Percentiles rank a stretch among this genome's conserved stretches.
Conservation (phyloP, 805 yeast species). For the Myxozyma nipponensis region DNA sequence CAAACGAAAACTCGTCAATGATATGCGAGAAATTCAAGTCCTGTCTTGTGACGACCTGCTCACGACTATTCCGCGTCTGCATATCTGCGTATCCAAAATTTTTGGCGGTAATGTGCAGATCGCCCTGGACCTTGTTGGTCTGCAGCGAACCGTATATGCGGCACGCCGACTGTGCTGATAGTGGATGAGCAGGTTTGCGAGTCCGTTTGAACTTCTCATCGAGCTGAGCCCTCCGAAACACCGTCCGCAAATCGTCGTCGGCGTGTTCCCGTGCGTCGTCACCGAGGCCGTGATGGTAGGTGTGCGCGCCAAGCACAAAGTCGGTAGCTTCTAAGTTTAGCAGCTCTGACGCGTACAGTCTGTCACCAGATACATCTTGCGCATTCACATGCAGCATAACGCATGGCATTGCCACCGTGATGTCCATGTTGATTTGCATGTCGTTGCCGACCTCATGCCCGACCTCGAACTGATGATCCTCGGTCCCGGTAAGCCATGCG, state of each 20-base stretch:
- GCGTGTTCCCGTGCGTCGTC: slow-evolving; percentile 18
- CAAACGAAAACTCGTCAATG: slow-evolving; percentile 83
- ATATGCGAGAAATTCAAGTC: slow-evolving; percentile 76
- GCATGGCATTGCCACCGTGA: slow-evolving; percentile 83
- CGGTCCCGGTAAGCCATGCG: slow-evolving; percentile 73
- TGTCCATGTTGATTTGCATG: slow-evolving; percentile 69
- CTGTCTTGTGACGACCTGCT: slow-evolving; percentile 6
- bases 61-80: background rate
- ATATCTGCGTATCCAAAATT: slow-evolving; percentile 58
- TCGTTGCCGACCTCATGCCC: slow-evolving; percentile 56
- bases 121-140: slow-evolving; percentile 81
- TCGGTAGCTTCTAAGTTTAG: slow-evolving; percentile 60
- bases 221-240: slow-evolving; percentile 21
- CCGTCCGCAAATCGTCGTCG: slow-evolving; percentile 16
- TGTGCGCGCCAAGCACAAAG: slow-evolving; percentile 15
- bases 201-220: slow-evolving; percentile 16
- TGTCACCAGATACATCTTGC: slow-evolving; percentile 71
- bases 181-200: slow-evolving; percentile 6
- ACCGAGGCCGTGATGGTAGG: slow-evolving; percentile 17
- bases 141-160: slow-evolving; percentile 79
- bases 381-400: slow-evolving; percentile 68
- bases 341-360: slow-evolving; percentile 71
- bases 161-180: slow-evolving; percentile 41
- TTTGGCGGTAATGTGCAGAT: slow-evolving; percentile 74
- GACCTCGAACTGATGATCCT: slow-evolving; percentile 73